phyloP scores from a whole-genome alignment of 768 basidiomycete genomes.

The Mycena belliarum region DNA sequence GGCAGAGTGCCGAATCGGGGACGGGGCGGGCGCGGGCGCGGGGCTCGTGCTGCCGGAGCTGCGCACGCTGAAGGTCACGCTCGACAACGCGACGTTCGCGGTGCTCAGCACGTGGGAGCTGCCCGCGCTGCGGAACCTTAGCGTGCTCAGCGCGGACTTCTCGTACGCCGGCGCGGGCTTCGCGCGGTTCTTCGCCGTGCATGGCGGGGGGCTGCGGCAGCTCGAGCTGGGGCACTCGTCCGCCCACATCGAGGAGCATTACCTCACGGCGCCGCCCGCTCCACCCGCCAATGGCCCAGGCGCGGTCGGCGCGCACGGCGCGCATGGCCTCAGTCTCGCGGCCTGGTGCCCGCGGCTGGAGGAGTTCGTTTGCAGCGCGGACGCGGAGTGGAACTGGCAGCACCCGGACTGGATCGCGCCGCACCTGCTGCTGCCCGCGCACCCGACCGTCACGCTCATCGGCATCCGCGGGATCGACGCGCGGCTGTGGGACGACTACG shows the following conservation, averaged over 20 bases:
- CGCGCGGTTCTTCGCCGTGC: constrained; percentile 61
- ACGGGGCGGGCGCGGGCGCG: constrained; percentile 9
- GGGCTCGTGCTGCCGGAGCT: constrained; percentile 60
- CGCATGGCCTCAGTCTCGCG: constrained; percentile 49
- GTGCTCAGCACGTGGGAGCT: constrained; percentile 68
- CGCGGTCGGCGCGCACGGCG: constrained; percentile 23
- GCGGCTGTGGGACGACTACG: constrained; percentile 49
- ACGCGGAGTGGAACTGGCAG: constrained; percentile 83
- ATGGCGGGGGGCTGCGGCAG: constrained; percentile 61
- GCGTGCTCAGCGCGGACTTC: constrained; percentile 71
- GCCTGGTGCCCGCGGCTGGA: constrained; percentile 68
- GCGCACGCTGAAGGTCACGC: constrained; percentile 66
- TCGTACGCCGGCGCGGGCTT: constrained; percentile 69
- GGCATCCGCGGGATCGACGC: constrained; percentile 73
- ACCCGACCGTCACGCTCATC: constrained; percentile 62
- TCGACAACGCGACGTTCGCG: constrained; percentile 71
- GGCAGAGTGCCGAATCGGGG: not conserved
- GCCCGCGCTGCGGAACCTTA: constrained; percentile 62
- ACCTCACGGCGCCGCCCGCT: constrained; percentile 49
- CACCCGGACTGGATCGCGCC: constrained; percentile 81
- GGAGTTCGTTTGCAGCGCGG: constrained; percentile 73
- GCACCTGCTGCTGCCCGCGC: constrained; percentile 67
- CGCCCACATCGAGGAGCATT: constrained; percentile 66
- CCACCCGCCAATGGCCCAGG: constrained; percentile 19
- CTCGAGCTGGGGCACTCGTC: constrained; percentile 75